Conservation (phyloP, 2,329 filamentous ascomycete genomes). For the Botrytis tulipae region DNA sequence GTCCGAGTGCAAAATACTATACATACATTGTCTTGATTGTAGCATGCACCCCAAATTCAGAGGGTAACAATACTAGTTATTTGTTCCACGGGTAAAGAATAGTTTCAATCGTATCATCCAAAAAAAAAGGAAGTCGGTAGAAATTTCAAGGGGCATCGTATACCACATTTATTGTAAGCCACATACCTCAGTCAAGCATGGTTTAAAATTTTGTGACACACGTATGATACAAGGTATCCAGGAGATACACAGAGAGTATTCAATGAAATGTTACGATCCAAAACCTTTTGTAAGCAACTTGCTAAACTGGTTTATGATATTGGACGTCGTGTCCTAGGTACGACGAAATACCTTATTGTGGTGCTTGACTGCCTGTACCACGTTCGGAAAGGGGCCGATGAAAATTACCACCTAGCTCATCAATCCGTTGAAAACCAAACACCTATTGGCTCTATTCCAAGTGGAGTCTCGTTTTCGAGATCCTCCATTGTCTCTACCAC, state of each 20-base stretch:
- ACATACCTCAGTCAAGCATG: not conserved
- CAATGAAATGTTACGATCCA: not conserved
- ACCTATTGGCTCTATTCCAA: conserved; percentile 26
- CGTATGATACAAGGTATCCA: not conserved
- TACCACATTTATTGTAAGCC: not conserved
- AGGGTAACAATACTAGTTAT: not conserved
- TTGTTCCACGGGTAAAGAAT: not conserved
- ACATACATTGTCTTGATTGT: not conserved
- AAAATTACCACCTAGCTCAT: not conserved
- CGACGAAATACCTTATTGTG: not conserved
- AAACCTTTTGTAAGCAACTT: not conserved
- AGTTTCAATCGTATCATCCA: not conserved
- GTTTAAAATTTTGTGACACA: not conserved
- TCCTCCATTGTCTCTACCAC: conserved; percentile 35
- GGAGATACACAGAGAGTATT: not conserved
- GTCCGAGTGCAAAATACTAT: not conserved
- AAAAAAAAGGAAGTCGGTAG: not conserved
- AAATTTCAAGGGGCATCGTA: too few relatives aligned
- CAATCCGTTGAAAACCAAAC: conserved; percentile 16
- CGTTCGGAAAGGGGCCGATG: not conserved
- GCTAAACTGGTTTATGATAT: not conserved
- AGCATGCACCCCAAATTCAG: not conserved
- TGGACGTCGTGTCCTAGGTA: not conserved
- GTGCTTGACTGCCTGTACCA: not conserved
- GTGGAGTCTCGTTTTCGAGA: conserved; percentile 32